Conservation (phyloP, 495 filamentous ascomycete genomes). For the Chaetomium fimeti region DNA sequence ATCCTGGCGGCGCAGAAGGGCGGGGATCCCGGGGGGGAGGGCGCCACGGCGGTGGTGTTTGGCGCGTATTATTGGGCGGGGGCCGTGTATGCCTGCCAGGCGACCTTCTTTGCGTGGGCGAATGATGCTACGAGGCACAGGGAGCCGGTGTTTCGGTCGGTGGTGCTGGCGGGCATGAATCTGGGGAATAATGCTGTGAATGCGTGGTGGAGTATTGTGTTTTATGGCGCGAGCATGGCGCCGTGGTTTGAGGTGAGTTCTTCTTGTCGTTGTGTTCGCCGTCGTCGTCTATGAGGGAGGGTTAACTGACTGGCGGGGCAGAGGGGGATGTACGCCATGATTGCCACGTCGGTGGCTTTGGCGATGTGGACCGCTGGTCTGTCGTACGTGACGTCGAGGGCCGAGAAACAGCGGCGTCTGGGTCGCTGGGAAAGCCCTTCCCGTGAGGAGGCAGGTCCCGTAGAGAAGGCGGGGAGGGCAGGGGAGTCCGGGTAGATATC, state of each 20-base stretch:
- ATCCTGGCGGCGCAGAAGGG: conserved; percentile 42
- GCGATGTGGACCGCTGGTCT: conserved; percentile 51
- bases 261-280: neutral
- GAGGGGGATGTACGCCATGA: conserved; percentile 61
- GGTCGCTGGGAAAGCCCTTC: neutral
- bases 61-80: conserved; percentile 58
- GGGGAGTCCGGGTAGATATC: neutral
- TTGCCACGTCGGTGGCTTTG: conserved; percentile 52
- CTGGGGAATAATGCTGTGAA: conserved; percentile 58
- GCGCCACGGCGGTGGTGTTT: conserved; percentile 38
- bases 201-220: conserved; percentile 64
- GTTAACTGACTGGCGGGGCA: conserved; percentile 27
- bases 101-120: conserved; percentile 61
- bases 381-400: conserved; percentile 28
- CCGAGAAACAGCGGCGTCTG: neutral
- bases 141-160: conserved; percentile 46
- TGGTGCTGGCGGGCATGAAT: conserved; percentile 59
- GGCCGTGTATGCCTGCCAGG: conserved; percentile 58
- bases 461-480: neutral
- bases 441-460: neutral
- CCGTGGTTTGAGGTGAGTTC: conserved; percentile 54
- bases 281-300: neutral
- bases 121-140: conserved; percentile 56
- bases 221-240: conserved; percentile 59
- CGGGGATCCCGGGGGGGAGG: neutral